Conservation (phyloP, 768 basidiomycete species). For the Tremella mesenterica region DNA sequence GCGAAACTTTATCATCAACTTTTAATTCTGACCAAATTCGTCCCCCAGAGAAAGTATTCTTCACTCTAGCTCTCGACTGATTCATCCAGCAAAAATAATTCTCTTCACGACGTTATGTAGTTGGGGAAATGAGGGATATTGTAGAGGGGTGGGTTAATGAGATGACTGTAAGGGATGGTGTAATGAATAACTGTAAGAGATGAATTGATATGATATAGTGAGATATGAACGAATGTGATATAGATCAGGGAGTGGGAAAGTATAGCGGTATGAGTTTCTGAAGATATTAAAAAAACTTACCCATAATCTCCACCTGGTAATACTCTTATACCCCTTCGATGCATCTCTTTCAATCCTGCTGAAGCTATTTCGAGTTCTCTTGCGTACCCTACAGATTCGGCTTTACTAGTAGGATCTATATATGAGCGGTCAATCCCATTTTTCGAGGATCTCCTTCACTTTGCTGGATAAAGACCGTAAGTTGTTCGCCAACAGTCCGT, state of each 20-base stretch:
- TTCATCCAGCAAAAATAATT: too few species aligned
- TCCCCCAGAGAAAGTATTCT: too few species aligned
- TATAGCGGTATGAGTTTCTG: too few species aligned
- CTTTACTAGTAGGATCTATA: constrained; percentile 1
- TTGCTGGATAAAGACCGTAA: too few species aligned
- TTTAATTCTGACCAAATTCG: background rate
- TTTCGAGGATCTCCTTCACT: too few species aligned
- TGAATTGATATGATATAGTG: too few species aligned
- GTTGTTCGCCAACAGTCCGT: too few species aligned
- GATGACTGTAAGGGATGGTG: too few species aligned
- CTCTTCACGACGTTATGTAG: too few species aligned
- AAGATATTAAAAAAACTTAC: background rate
- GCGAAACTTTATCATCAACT: background rate
- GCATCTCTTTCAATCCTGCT: constrained; percentile 5
- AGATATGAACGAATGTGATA: background rate
- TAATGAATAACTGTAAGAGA: too few species aligned
- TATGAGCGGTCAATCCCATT: background rate
- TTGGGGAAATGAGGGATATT: background rate
- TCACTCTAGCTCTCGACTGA: too few species aligned
- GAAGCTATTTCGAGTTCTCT: constrained; percentile 1
- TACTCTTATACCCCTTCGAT: background rate
- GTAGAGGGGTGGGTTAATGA: background rate
- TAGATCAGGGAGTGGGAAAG: background rate
- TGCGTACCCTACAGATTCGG: constrained; percentile 3
- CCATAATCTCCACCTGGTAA: constrained; percentile 3